phyloP scores from a whole-genome alignment of 768 basidiomycete species.

The Myochromella boudieri region DNA sequence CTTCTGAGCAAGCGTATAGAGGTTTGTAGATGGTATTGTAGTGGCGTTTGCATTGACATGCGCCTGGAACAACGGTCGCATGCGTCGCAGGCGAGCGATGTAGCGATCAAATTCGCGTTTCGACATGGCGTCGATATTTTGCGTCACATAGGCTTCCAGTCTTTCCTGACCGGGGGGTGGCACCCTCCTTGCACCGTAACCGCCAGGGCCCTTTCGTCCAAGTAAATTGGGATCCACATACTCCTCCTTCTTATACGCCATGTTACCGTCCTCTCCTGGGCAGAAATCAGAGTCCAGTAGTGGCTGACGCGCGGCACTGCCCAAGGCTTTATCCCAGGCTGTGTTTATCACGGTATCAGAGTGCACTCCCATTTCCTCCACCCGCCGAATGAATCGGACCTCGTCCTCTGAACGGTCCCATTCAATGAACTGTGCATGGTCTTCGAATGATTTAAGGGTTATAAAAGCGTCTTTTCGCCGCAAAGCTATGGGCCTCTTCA shows the following conservation, averaged over 20 bases:
- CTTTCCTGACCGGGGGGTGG: background rate
- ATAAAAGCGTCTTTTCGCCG: conserved; percentile 65
- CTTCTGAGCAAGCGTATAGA: conserved; percentile 25
- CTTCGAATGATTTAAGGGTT: conserved; percentile 67
- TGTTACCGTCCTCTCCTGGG: conserved; percentile 23
- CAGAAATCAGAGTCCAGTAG: conserved; percentile 48
- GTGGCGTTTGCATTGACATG: conserved; percentile 32
- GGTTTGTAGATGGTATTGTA: conserved; percentile 15
- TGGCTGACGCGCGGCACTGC: conserved; percentile 33
- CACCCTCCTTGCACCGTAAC: conserved; percentile 23
- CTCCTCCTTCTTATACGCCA: conserved; percentile 6
- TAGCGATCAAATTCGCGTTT: conserved; percentile 57
- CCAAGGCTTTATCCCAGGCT: conserved; percentile 40
- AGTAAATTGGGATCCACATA: conserved; percentile 16
- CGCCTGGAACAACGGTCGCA: conserved; percentile 55
- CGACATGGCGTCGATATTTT: conserved; percentile 64
- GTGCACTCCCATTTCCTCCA: conserved; percentile 58
- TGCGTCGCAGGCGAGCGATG: conserved; percentile 53
- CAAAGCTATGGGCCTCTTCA: conserved; percentile 78
- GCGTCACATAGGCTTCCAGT: conserved; percentile 28
- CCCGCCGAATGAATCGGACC: conserved; percentile 64
- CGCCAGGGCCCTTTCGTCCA: conserved; percentile 24
- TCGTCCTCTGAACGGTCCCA: conserved; percentile 70
- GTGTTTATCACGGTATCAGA: conserved; percentile 26
- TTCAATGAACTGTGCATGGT: conserved; percentile 72